Evolutionary conservation across 495 filamentous ascomycete genomes (phyloP).

Genomic region (Aspergillus funiculosus): DNA sequence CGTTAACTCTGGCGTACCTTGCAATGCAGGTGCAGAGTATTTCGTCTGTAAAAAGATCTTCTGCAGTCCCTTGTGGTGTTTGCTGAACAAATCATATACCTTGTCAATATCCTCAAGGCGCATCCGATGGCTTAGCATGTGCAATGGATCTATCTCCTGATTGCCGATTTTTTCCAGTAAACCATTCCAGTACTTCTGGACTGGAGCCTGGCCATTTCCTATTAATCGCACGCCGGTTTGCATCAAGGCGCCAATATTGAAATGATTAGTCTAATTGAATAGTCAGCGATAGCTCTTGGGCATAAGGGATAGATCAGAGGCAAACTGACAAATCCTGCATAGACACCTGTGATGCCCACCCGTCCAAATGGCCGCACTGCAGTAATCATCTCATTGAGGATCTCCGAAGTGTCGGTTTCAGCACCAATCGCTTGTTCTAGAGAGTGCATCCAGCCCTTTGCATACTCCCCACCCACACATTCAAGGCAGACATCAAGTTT

Average conservation of each 20-base stretch:
- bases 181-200: constrained; percentile 77
- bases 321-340: constrained; percentile 68
- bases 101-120: constrained; percentile 66
- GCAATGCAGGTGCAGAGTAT: constrained; percentile 51
- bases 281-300: not conserved
- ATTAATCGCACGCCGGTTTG: constrained; percentile 76
- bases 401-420: constrained; percentile 83
- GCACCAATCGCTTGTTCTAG: constrained; percentile 65
- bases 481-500: constrained; percentile 78
- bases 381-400: constrained; percentile 83
- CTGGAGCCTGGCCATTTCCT: constrained; percentile 79
- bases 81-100: constrained; percentile 66
- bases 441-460: constrained; percentile 77
- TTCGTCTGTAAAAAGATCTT: constrained; percentile 68
- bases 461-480: constrained; percentile 78
- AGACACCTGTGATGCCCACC: constrained; percentile 73
- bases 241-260: constrained; percentile 84
- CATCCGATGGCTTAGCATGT: constrained; percentile 78
- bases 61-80: constrained; percentile 61
- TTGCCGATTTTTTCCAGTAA: constrained; percentile 62
- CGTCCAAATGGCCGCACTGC: constrained; percentile 70
- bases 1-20: constrained; percentile 51
- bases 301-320: not conserved
- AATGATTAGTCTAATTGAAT: constrained; percentile 61
- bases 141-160: constrained; percentile 67